These are phyloP conservation scores for Cryptococcus sp. DNA, from an alignment of 1,284 basidiomycete species.

Conservation along the genomic window DNA sequence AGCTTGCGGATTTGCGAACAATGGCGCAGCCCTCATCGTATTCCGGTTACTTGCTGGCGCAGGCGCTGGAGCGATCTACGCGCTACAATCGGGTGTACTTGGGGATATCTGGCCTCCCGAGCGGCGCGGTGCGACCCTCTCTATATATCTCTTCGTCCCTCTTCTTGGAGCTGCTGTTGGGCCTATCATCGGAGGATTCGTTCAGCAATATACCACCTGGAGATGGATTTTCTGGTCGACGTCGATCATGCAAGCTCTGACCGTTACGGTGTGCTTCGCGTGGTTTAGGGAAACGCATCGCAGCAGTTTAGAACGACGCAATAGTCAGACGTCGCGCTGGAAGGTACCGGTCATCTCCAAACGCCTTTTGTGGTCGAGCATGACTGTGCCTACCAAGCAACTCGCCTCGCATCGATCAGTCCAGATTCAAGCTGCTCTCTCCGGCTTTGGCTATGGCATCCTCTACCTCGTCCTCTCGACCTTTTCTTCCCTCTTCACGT, in stretches of 20 bases:
- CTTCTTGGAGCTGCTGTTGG: conserved; percentile 7
- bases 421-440: conserved; percentile 5
- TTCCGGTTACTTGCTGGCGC: conserved; percentile 6
- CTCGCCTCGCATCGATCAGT: conserved; percentile 5
- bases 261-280: conserved; percentile 1
- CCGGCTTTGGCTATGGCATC: conserved; percentile 4
- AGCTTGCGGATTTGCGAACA: conserved; percentile 9
- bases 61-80: conserved; percentile 1
- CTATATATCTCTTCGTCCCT: conserved; percentile 5
- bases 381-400: not conserved
- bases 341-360: conserved; percentile 1
- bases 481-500: conserved; percentile 4
- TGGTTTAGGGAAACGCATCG: conserved; percentile 5
- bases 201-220: conserved; percentile 7
- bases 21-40: conserved; percentile 3
- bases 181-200: not conserved
- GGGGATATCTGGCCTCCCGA: conserved; percentile 9
- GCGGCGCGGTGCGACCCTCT: not conserved
- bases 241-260: conserved; percentile 1
- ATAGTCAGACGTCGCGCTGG: not conserved
- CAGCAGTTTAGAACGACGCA: not conserved
- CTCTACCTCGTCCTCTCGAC: conserved; percentile 8
- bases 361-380: conserved; percentile 1
- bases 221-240: conserved; percentile 8
- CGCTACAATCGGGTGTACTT: conserved; percentile 4